These are phyloP conservation scores for Hypomontagnella monticulosa DNA, from an alignment of 495 filamentous ascomycete species.

Conservation along the genomic window DNA sequence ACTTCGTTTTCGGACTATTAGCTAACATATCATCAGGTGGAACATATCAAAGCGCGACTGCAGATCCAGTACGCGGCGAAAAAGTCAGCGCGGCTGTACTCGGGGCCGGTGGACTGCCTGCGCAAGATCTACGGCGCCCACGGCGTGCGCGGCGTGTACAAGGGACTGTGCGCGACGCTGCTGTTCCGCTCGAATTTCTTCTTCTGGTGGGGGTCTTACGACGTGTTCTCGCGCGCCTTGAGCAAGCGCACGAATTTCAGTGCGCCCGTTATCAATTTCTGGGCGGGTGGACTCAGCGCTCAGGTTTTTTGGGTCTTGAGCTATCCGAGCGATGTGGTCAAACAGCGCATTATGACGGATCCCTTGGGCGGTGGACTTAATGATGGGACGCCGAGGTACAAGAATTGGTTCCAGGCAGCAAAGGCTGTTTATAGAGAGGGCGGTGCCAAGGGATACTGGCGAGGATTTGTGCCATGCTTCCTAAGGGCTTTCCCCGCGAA, in stretches of 20 bases:
- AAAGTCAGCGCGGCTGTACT: slow-evolving; percentile 79
- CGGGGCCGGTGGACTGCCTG: slow-evolving; percentile 84
- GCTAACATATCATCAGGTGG: slow-evolving; percentile 53
- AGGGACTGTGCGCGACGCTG: slow-evolving; percentile 83
- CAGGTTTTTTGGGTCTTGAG: slow-evolving; percentile 93
- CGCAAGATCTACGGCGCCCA: slow-evolving; percentile 72
- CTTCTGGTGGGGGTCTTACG: slow-evolving; percentile 97
- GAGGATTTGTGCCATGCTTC: slow-evolving; percentile 93
- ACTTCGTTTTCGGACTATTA: no score
- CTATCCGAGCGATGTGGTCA: slow-evolving; percentile 95
- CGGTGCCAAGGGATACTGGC: slow-evolving; percentile 85
- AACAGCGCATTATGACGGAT: slow-evolving; percentile 98
- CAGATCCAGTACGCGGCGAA: slow-evolving; percentile 88
- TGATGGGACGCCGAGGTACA: slow-evolving; percentile 75
- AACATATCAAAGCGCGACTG: slow-evolving; percentile 93
- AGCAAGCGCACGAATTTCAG: slow-evolving; percentile 73
- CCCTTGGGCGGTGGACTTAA: slow-evolving; percentile 74
- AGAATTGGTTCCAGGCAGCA: slow-evolving; percentile 83
- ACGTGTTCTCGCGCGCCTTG: slow-evolving; percentile 76
- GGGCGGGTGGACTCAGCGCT: slow-evolving; percentile 91
- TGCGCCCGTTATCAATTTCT: slow-evolving; percentile 89
- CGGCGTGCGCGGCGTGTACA: slow-evolving; percentile 82
- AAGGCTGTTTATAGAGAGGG: slow-evolving; percentile 75
- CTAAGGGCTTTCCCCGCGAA: slow-evolving; percentile 96
- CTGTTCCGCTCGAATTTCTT: slow-evolving; percentile 94